Evolutionary conservation across 371 early-diverging fungal genomes (phyloP).

Genomic region (Mycotypha africana): DNA sequence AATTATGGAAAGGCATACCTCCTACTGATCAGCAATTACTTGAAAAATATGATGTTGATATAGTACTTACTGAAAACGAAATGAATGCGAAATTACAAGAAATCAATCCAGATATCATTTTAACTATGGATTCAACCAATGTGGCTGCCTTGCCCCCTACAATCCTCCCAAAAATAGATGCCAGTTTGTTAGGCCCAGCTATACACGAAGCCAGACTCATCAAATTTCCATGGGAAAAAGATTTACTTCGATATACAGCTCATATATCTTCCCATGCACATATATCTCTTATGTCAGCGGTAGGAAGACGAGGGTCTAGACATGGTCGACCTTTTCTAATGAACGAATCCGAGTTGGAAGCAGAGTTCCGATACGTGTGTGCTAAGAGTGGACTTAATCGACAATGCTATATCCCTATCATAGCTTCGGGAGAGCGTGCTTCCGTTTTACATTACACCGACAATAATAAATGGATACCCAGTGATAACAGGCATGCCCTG

Average conservation of each 20-base stretch:
- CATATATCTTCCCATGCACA: conserved; percentile 48
- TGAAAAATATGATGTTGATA: conserved; percentile 46
- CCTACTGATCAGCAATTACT: conserved; percentile 29
- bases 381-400: conserved; percentile 33
- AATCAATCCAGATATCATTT: conserved; percentile 26
- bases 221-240: conserved; percentile 50
- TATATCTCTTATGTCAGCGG: conserved; percentile 21
- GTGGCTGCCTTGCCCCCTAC: neutral
- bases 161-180: conserved; percentile 1
- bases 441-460: conserved; percentile 45
- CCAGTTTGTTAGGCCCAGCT: conserved; percentile 16
- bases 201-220: conserved; percentile 45
- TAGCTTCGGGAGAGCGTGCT: conserved; percentile 37
- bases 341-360: conserved; percentile 41
- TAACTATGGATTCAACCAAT: conserved; percentile 18
- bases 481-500: conserved; percentile 19
- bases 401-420: conserved; percentile 48
- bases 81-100: conserved; percentile 19
- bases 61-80: conserved; percentile 25
- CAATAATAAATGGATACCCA: conserved; percentile 26
- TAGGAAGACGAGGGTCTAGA: conserved; percentile 8
- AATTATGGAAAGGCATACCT: conserved; percentile 50
- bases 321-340: no score
- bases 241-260: conserved; percentile 29
- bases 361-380: conserved; percentile 41